Conservation (phyloP, 106 monocot species). For the Dioscorea dumetorum region DNA sequence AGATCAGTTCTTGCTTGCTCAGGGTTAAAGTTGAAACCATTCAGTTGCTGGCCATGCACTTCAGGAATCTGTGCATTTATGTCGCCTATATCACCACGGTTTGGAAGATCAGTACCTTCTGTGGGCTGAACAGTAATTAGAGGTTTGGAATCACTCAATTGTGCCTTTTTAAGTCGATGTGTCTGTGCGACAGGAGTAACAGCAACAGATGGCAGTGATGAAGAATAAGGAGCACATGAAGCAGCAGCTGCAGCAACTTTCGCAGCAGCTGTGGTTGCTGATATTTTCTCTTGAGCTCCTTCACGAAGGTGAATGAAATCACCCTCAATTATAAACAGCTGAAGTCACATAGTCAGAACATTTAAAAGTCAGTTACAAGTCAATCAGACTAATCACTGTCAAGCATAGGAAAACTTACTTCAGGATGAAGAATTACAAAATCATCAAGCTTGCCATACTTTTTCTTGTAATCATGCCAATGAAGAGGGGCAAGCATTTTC, state of each 20-base stretch:
- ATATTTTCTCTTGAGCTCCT: conserved; percentile 93
- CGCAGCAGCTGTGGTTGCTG: conserved; percentile 67
- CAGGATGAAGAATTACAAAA: conserved; percentile 78
- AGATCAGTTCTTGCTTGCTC: conserved; percentile 46
- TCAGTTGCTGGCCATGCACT: conserved; percentile 22
- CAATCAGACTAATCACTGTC: no score
- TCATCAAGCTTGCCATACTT: conserved; percentile 92
- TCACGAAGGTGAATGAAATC: conserved; percentile 92
- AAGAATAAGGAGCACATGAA: conserved; percentile 52
- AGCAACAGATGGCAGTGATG: conserved; percentile 71
- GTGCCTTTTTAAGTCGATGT: conserved; percentile 44
- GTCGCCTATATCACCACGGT: conserved; percentile 19
- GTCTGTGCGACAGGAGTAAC: conserved; percentile 91
- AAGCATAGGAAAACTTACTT: conserved; percentile 40
- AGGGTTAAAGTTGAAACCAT: conserved; percentile 28
- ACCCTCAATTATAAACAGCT: conserved; percentile 93
- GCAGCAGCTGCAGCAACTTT: conserved; percentile 85
- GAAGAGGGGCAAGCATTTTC: conserved; percentile 94
- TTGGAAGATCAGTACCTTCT: conserved; percentile 16
- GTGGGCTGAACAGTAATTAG: conserved; percentile 10
- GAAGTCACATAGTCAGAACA: conserved; percentile 26
- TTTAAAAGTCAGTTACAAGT: neutral
- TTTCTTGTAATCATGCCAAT: conserved; percentile 95
- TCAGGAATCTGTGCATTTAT: neutral
- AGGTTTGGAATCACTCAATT: conserved; percentile 33